phyloP scores from a whole-genome alignment of 129 eudicot genomes.

The Centrapalus pauciflorus region DNA sequence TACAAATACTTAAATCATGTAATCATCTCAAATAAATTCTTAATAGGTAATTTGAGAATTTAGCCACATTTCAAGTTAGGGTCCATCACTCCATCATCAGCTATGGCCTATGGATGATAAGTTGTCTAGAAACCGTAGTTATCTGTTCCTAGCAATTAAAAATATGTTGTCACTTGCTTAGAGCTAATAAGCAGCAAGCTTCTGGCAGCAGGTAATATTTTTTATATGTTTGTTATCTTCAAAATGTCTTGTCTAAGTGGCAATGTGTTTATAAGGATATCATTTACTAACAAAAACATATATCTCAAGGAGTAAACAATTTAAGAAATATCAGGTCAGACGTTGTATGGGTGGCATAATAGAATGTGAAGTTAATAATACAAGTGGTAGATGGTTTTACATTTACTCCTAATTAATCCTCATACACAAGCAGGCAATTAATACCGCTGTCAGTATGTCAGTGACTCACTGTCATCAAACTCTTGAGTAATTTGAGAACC shows the following conservation, averaged over 20 bases:
- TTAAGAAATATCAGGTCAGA: neutral
- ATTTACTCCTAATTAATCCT: neutral
- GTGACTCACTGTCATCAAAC: conserved; percentile 3
- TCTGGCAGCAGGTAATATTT: neutral
- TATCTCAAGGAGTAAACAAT: neutral
- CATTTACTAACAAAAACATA: neutral
- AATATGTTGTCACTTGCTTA: neutral
- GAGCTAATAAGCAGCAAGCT: neutral
- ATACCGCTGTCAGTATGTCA: no score
- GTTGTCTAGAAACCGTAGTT: no score
- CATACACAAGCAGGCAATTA: neutral
- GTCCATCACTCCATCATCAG: no score
- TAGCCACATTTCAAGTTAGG: neutral
- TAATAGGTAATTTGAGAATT: no score
- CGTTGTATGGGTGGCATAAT: neutral
- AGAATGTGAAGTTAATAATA: neutral
- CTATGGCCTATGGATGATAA: no score
- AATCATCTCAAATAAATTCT: neutral
- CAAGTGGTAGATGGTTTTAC: conserved; percentile 1
- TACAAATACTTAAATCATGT: no score
- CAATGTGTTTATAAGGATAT: neutral
- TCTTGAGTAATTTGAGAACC: neutral
- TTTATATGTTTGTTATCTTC: neutral
- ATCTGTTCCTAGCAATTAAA: no score
- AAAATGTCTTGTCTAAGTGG: neutral